A percentile compares a stretch with the other conserved stretches of the same genome.
Conservation (phyloP, 2,329 filamentous ascomycete genomes). For the Neonectria magnoliae region DNA sequence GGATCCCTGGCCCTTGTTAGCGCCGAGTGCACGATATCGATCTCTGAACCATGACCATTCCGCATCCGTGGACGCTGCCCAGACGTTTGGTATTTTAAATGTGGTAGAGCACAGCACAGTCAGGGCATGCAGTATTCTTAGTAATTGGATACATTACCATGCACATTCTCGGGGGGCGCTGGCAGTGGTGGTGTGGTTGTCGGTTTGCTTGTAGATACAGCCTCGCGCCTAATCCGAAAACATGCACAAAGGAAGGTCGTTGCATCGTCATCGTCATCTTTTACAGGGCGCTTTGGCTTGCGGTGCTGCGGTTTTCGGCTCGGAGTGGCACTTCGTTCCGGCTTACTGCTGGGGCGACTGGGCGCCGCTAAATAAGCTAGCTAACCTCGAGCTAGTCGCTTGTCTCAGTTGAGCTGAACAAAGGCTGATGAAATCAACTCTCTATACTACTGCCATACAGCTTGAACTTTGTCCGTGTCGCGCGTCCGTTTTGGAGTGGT, state of each 20-base stretch:
- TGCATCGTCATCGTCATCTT: constrained; percentile 4
- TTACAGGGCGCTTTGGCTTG: constrained; percentile 20
- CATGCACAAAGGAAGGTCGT: background rate
- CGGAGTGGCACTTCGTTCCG: constrained; percentile 17
- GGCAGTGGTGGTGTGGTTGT: background rate
- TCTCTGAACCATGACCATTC: constrained; percentile 36
- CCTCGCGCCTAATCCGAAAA: background rate
- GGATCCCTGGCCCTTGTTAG: constrained; percentile 40
- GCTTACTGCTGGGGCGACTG: constrained; percentile 7
- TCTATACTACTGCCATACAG: constrained; percentile 9
- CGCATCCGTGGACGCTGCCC: constrained; percentile 17
- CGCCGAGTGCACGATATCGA: constrained; percentile 40
- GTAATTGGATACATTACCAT: background rate
- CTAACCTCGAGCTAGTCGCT: constrained; percentile 9
- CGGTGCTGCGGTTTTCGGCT: constrained; percentile 15
- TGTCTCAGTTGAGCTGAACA: constrained; percentile 26
- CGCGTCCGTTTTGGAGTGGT: constrained; percentile 5
- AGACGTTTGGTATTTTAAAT: constrained; percentile 10
- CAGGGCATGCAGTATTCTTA: too few relatives aligned
- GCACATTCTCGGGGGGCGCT: constrained; percentile 9
- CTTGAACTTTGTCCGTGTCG: constrained; percentile 30
- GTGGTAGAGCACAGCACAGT: background rate
- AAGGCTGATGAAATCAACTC: background rate
- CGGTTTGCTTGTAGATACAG: background rate
- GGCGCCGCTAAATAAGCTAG: constrained; percentile 10